Conservation (phyloP, 306 rosid species). For the Abrus pulchellus region DNA sequence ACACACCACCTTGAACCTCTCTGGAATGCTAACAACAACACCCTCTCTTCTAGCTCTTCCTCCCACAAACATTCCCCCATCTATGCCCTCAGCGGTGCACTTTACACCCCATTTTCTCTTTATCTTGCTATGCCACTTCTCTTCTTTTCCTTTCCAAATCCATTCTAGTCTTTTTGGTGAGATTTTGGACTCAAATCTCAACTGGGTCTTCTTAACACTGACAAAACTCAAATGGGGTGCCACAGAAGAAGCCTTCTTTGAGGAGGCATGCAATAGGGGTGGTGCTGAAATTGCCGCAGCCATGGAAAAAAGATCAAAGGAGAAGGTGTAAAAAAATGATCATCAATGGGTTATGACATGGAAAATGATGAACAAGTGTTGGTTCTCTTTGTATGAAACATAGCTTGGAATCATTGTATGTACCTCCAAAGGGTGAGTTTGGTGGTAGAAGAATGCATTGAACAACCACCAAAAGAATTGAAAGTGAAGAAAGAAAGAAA, state of each 20-base stretch:
- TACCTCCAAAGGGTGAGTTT: slow-evolving; percentile 17
- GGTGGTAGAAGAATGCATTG: slow-evolving; percentile 39
- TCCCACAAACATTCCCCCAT: slow-evolving; percentile 65
- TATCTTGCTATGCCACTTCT: slow-evolving; percentile 31
- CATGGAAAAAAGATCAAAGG: slow-evolving; percentile 46
- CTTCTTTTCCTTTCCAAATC: slow-evolving; percentile 38
- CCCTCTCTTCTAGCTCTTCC: slow-evolving; percentile 47
- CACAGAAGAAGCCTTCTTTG: slow-evolving; percentile 18
- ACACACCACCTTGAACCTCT: slow-evolving; percentile 82
- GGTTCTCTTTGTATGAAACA: slow-evolving; percentile 15
- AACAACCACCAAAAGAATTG: slow-evolving; percentile 38
- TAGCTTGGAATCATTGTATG: slow-evolving; percentile 15
- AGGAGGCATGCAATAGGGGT: slow-evolving; percentile 31
- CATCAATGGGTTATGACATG: neutral
- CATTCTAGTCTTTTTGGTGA: slow-evolving; percentile 36
- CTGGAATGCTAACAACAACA: slow-evolving; percentile 56
- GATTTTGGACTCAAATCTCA: slow-evolving; percentile 53
- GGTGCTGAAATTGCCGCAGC: slow-evolving; percentile 51
- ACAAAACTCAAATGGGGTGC: slow-evolving; percentile 49
- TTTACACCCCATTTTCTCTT: slow-evolving; percentile 48
- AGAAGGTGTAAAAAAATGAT: slow-evolving; percentile 4
- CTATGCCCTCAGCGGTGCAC: slow-evolving; percentile 75
- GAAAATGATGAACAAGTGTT: slow-evolving; percentile 24
- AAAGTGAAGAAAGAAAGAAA: slow-evolving; percentile 23
- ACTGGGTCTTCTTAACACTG: slow-evolving; percentile 37